phyloP scores from a whole-genome alignment of 1,284 basidiomycete species.

The Dichomitus squalens region DNA sequence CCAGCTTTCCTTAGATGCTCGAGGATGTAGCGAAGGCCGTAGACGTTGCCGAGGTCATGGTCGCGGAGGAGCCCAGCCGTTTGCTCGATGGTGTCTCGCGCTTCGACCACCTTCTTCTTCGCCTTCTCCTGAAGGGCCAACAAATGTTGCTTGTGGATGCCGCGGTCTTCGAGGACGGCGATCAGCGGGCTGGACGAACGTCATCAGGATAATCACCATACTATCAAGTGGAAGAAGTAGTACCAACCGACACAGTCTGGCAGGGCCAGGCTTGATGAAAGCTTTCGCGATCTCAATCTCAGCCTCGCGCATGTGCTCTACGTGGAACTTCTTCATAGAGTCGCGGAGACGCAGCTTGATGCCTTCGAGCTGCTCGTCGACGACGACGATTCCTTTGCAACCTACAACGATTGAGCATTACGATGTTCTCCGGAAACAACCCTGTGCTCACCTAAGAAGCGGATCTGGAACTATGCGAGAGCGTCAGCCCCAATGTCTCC shows the following conservation, averaged over 20 bases:
- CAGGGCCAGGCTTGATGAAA: slow-evolving; percentile 56
- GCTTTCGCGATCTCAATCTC: slow-evolving; percentile 74
- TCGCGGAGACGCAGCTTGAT: slow-evolving; percentile 63
- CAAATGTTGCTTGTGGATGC: slow-evolving; percentile 55
- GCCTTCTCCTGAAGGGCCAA: slow-evolving; percentile 55
- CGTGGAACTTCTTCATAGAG: slow-evolving; percentile 75
- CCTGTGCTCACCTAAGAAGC: slow-evolving; percentile 58
- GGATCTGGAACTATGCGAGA: slow-evolving; percentile 63
- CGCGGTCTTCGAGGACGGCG: slow-evolving; percentile 70
- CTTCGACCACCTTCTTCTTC: slow-evolving; percentile 52
- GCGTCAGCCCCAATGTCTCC: background rate
- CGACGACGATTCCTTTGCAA: slow-evolving; percentile 72
- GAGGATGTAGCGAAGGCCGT: slow-evolving; percentile 52
- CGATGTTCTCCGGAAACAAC: too few relatives aligned
- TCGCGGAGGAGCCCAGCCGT: slow-evolving; percentile 48
- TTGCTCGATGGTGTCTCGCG: slow-evolving; percentile 51
- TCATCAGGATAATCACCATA: background rate
- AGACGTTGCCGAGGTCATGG: slow-evolving; percentile 57
- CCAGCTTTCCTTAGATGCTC: slow-evolving; percentile 49
- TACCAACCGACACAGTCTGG: slow-evolving; percentile 64
- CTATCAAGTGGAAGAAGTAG: background rate
- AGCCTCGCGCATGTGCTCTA: slow-evolving; percentile 44
- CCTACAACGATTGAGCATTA: slow-evolving; percentile 16
- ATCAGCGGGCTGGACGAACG: slow-evolving; percentile 54
- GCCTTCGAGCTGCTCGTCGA: slow-evolving; percentile 57